Conservation (phyloP, 2,329 filamentous ascomycete species). For the Aspergillus thermomutatus region DNA sequence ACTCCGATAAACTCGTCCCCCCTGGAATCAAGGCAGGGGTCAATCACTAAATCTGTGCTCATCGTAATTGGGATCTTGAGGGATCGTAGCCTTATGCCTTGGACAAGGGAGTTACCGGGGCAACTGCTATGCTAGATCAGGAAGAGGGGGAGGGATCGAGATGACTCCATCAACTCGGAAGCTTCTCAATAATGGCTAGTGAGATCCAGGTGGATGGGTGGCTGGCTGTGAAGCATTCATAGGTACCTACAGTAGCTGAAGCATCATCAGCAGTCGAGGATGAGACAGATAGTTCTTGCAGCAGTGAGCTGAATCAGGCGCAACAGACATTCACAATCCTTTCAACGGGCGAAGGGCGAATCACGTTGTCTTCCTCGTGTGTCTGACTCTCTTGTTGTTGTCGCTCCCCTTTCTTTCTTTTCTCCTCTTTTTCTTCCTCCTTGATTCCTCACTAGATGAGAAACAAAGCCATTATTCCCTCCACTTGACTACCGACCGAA, state of each 20-base stretch:
- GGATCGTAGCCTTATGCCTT: neutral
- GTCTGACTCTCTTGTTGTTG: conserved; percentile 4
- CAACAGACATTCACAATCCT: neutral
- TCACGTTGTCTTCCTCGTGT: neutral
- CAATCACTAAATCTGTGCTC: neutral
- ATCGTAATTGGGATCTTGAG: neutral
- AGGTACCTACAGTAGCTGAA: too few species aligned
- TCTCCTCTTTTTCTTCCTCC: neutral
- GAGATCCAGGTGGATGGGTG: neutral
- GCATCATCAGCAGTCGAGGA: neutral
- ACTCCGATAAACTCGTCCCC: neutral
- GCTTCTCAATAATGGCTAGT: conserved; percentile 4
- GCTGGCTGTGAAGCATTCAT: neutral
- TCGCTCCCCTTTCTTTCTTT: conserved; percentile 3
- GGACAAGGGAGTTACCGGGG: conserved; percentile 20
- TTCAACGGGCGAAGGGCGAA: neutral
- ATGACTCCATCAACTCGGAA: neutral
- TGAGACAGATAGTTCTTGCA: too few species aligned
- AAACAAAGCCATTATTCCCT: conserved; percentile 16
- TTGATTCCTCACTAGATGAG: neutral
- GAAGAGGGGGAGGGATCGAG: conserved; percentile 1
- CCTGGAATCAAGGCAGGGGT: neutral
- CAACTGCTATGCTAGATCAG: conserved; percentile 5
- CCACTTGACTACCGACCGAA: neutral
- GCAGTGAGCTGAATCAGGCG: neutral